phyloP scores from a whole-genome alignment of 768 basidiomycete species.

The Artomyces pyxidatus region DNA sequence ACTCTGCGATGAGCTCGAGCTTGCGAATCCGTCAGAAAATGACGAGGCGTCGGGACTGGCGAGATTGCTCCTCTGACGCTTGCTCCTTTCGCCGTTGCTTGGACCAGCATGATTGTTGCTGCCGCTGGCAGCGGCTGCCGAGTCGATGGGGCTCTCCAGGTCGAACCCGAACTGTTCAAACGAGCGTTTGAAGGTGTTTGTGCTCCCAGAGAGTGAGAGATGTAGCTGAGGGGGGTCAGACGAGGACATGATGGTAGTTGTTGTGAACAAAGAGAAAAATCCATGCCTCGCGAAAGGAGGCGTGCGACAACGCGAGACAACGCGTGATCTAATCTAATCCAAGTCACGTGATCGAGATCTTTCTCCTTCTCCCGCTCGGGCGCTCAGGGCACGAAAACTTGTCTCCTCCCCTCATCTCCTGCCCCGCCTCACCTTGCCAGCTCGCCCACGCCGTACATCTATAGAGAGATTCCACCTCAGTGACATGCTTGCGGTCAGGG shows the following conservation, averaged over 20 bases:
- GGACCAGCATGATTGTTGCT: conserved; percentile 18
- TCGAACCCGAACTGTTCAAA: conserved; percentile 53
- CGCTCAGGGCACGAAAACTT: no score
- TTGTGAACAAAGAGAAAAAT: conserved; percentile 9
- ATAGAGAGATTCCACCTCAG: no score
- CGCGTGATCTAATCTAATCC: not conserved
- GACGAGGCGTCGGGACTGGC: conserved; percentile 4
- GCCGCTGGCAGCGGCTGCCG: conserved; percentile 19
- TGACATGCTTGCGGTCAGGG: conserved; percentile 28
- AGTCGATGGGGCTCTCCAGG: conserved; percentile 36
- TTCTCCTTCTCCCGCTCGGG: not conserved
- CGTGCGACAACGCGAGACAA: not conserved
- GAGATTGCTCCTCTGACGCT: conserved; percentile 14
- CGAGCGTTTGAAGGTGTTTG: conserved; percentile 52
- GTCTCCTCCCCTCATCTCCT: not conserved
- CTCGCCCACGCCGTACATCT: not conserved
- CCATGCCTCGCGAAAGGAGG: no score
- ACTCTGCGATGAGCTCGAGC: not conserved
- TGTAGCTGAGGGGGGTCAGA: conserved; percentile 42
- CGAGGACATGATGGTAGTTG: conserved; percentile 21
- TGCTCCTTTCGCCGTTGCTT: conserved; percentile 12
- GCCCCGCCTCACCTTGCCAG: not conserved
- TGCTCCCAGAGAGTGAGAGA: conserved; percentile 39
- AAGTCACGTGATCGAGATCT: not conserved
- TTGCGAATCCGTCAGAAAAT: not conserved